phyloP scores from a whole-genome alignment of 768 basidiomycete genomes.

The Boletus vermiculosoides region DNA sequence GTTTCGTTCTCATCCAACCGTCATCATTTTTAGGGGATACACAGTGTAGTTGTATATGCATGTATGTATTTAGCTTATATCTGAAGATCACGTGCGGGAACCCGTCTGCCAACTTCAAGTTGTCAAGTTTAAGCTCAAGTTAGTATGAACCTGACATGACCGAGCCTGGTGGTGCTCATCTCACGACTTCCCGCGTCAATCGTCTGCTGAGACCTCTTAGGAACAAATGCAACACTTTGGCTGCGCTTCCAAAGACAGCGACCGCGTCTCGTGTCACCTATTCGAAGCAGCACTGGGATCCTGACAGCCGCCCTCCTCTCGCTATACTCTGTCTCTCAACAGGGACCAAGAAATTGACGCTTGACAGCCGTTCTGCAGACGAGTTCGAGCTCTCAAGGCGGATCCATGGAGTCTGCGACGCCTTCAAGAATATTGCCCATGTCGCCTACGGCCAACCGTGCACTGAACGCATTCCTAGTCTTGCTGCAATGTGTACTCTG shows the following conservation, averaged over 20 bases:
- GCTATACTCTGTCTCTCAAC: slow-evolving; percentile 39
- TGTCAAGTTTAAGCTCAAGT: not conserved
- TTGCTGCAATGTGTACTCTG: slow-evolving; percentile 47
- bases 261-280: slow-evolving; percentile 13
- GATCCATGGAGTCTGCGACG: slow-evolving; percentile 54
- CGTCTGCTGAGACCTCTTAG: slow-evolving; percentile 49
- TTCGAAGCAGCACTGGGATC: slow-evolving; percentile 23
- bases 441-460: slow-evolving; percentile 30
- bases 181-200: slow-evolving; percentile 42
- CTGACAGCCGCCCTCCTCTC: slow-evolving; percentile 33
- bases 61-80: not conserved
- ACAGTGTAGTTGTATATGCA: not conserved
- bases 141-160: slow-evolving; percentile 15
- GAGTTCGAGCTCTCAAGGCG: slow-evolving; percentile 45
- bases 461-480: slow-evolving; percentile 31
- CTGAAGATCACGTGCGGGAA: slow-evolving; percentile 15
- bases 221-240: slow-evolving; percentile 43
- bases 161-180: slow-evolving; percentile 25
- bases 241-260: slow-evolving; percentile 23
- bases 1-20: slow-evolving; percentile 3
- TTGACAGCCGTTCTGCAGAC: slow-evolving; percentile 35
- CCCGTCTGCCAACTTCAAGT: slow-evolving; percentile 5
- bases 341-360: slow-evolving; percentile 33
- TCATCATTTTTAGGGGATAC: not conserved
- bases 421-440: slow-evolving; percentile 50